Percentiles rank a stretch among this genome's conserved stretches.
Conservation (phyloP, 768 basidiomycete species). For the Phanerochaete sordida region DNA sequence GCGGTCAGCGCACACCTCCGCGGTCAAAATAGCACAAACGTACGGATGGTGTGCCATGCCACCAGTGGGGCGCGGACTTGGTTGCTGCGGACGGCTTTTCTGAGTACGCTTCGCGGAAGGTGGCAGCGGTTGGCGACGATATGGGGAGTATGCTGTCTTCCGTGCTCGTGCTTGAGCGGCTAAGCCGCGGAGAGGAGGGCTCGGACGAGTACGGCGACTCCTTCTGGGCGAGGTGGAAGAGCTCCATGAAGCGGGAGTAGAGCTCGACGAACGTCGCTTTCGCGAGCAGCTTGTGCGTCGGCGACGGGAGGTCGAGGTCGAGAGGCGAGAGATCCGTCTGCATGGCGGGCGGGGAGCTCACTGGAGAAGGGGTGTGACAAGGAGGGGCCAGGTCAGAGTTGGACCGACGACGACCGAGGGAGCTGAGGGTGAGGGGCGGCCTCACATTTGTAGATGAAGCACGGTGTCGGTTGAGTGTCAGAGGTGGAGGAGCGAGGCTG, state of each 20-base stretch:
- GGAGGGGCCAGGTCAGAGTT: slow-evolving; percentile 24
- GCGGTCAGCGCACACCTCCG: neutral
- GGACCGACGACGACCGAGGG: slow-evolving; percentile 41
- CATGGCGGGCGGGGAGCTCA: slow-evolving; percentile 7
- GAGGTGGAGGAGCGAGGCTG: slow-evolving; percentile 34
- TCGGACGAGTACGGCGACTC: slow-evolving; percentile 37
- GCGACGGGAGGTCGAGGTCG: neutral
- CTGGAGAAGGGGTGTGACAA: slow-evolving; percentile 11
- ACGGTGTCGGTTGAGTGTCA: slow-evolving; percentile 40
- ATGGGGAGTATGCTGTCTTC: slow-evolving; percentile 53
- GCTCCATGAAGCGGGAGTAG: slow-evolving; percentile 47
- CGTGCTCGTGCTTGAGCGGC: slow-evolving; percentile 28
- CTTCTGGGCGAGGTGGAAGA: slow-evolving; percentile 44
- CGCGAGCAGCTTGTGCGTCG: slow-evolving; percentile 11
- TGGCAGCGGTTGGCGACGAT: slow-evolving; percentile 43
- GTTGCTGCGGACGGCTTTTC: slow-evolving; percentile 32
- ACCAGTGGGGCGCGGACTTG: slow-evolving; percentile 35
- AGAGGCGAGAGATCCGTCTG: slow-evolving; percentile 11
- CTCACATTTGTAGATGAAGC: slow-evolving; percentile 59
- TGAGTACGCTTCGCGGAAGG: slow-evolving; percentile 41
- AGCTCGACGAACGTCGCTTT: slow-evolving; percentile 36
- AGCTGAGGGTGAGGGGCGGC: slow-evolving; percentile 45
- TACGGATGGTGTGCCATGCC: slow-evolving; percentile 33
- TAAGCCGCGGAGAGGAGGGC: slow-evolving; percentile 43
- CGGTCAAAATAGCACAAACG: slow-evolving; percentile 11